Evolutionary conservation across 805 yeast genomes (phyloP).

Genomic region (Candida wancherniae): DNA sequence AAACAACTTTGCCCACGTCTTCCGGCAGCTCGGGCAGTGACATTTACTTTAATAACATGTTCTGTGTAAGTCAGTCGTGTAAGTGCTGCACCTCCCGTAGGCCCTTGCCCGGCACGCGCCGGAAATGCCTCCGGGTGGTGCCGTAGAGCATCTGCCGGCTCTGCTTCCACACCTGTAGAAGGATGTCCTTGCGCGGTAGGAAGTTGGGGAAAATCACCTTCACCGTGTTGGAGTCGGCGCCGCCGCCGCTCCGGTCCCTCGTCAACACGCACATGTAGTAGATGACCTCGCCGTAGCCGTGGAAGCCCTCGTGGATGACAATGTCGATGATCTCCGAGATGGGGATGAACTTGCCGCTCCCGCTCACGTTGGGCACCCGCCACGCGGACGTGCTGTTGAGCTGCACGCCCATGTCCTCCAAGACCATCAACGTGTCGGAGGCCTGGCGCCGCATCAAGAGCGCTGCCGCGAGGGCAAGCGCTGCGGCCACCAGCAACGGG

Average conservation of each 20-base stretch:
- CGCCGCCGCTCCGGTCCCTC: constrained; percentile 20
- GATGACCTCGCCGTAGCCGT: constrained; percentile 57
- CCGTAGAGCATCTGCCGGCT: constrained; percentile 35
- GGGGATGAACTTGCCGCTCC: constrained; percentile 48
- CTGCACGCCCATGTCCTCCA: constrained; percentile 47
- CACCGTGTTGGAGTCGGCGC: constrained; percentile 17
- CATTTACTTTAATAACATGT: no score
- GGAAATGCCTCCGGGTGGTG: constrained; percentile 12
- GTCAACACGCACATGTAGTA: constrained; percentile 60
- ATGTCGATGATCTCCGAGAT: constrained; percentile 54
- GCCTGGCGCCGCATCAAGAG: constrained; percentile 16
- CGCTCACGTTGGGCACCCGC: constrained; percentile 12
- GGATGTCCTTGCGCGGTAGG: constrained; percentile 38
- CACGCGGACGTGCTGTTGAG: constrained; percentile 23
- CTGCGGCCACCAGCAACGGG: background rate
- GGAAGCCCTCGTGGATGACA: constrained; percentile 72
- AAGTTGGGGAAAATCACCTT: constrained; percentile 40
- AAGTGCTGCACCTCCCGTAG: constrained; percentile 16
- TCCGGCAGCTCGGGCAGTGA: constrained; percentile 28
- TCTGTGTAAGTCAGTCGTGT: constrained; percentile 11
- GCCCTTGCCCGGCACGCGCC: constrained; percentile 19
- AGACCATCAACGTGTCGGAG: constrained; percentile 40
- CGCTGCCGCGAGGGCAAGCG: background rate
- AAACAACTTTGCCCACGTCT: constrained; percentile 24
- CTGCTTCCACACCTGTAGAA: constrained; percentile 36